Percentiles rank a stretch among this genome's conserved stretches.
Conservation (phyloP, 306 rosid genomes). For the Ziziphus jujuba region DNA sequence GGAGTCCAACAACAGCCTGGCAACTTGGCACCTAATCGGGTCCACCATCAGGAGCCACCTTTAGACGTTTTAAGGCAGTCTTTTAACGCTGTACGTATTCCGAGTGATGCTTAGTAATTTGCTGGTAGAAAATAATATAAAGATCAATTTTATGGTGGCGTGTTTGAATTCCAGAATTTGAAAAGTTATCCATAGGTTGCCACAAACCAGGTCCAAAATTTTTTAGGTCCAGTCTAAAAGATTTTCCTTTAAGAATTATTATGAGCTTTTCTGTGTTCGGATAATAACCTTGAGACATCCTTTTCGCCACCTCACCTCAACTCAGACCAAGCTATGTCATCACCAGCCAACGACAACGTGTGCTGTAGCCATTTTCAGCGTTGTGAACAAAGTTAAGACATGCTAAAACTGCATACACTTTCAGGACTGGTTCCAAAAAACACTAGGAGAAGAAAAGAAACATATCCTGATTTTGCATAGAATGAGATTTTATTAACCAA, state of each 20-base stretch:
- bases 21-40: too few relatives aligned
- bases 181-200: not conserved
- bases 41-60: too few relatives aligned
- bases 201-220: not conserved
- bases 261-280: not conserved
- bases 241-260: not conserved
- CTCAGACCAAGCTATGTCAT: not conserved
- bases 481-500: not conserved
- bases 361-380: not conserved
- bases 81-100: too few relatives aligned
- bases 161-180: not conserved
- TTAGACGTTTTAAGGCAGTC: too few relatives aligned
- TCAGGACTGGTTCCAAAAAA: not conserved
- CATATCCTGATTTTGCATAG: not conserved
- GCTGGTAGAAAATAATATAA: too few relatives aligned
- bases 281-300: not conserved
- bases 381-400: not conserved
- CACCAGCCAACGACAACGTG: not conserved
- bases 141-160: too few relatives aligned
- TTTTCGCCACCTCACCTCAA: conserved; percentile 1
- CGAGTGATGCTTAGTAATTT: too few relatives aligned
- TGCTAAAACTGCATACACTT: conserved; percentile 9
- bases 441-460: not conserved
- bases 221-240: not conserved
- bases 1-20: too few relatives aligned